Evolutionary conservation across 129 eudicot genomes (phyloP), one percentile per base, ranked within the genome.

Genomic region (Gnaphalium uliginosum): DNA sequence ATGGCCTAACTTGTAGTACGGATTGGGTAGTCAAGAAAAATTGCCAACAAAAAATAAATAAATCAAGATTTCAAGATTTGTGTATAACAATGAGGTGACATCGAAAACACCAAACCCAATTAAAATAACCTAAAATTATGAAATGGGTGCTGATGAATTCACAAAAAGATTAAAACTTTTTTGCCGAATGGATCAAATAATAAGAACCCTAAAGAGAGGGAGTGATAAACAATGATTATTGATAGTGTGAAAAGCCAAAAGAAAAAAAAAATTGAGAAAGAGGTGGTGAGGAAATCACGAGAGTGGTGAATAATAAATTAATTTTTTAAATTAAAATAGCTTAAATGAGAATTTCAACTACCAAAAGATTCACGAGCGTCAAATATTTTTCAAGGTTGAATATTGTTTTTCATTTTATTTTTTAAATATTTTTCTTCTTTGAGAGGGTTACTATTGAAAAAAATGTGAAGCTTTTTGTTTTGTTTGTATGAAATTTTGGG

Each of bases 231-330:
- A 77, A 80, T 67, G 78, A 77, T 68, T 68, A 53, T 73, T 72
- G 75, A 75, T 17, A 66, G 65, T 60, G 76, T 59, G 76, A 71
- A 53, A 39, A 64, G 64, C 32, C 63, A 61, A 74, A 60, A 64
- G 21, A 39, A 58, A 66, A 51, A 69, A 69, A 21, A 53, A 72
- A 53, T 14, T 25, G 81, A 73, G 66, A 68, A 66, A 77, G 74
- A 72, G 84, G 87, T 58, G 85, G 73, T 75, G 65, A 32, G 75
- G 62, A 75, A 80, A 53, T 76, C 84, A 82, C 78, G 73, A 79
- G 82, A 74, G 46, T 72, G 73, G 63, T 33, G 80, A 81, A 74
- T 78, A 78, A 65, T 53, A 76, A 78, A 65, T 62, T 50, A 53
- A 15, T 63, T 29, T 21, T 5, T 39, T 26, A 32, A 27, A 26